Conservation (phyloP, 257 asterid species). For the Primulina eburnea region DNA sequence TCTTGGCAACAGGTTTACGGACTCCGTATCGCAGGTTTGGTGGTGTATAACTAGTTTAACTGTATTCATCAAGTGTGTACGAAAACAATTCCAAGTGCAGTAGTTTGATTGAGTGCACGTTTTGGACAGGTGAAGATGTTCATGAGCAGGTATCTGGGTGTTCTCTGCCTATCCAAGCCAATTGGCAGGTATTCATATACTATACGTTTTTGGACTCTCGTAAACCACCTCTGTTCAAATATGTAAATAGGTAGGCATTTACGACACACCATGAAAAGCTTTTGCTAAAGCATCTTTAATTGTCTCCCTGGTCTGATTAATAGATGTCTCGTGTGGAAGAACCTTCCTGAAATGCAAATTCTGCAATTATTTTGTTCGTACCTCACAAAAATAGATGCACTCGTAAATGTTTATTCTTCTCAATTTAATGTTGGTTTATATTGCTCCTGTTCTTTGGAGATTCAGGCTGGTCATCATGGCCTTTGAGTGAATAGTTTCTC, state of each 20-base stretch:
- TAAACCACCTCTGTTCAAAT: background rate
- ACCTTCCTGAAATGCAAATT: background rate
- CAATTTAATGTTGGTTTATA: background rate
- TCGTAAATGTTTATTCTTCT: background rate
- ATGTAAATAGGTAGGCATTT: background rate
- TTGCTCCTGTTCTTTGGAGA: background rate
- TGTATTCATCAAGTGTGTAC: constrained; percentile 5
- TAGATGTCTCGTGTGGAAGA: background rate
- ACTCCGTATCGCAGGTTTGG: constrained; percentile 48
- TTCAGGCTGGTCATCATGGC: background rate
- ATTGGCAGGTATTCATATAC: constrained; percentile 47
- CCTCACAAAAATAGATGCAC: background rate
- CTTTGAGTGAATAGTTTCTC: background rate
- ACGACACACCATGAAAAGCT: background rate
- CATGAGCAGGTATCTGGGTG: constrained; percentile 43
- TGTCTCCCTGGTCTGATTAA: background rate
- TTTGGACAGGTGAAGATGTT: constrained; percentile 55
- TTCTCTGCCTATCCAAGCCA: constrained; percentile 42
- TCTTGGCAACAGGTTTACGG: constrained; percentile 56
- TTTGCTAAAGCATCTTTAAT: background rate
- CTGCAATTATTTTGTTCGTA: background rate
- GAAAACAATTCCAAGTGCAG: constrained; percentile 4
- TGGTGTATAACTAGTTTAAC: constrained; percentile 16
- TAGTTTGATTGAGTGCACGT: constrained; percentile 23
- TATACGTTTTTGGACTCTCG: background rate